phyloP scores from a whole-genome alignment of 345 rosid genomes.

The Lepidium africanum region DNA sequence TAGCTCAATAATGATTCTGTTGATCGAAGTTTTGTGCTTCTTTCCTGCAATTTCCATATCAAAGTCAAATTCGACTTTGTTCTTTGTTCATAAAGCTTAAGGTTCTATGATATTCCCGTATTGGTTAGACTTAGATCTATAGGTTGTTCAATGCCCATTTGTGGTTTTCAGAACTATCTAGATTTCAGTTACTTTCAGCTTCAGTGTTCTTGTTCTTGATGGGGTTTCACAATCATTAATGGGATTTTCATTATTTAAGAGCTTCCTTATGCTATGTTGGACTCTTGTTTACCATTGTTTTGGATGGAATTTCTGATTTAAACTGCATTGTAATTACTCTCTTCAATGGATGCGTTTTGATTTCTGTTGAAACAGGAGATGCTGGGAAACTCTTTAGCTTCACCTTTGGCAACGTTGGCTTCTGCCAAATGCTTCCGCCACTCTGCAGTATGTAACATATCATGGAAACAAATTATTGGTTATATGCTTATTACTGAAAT shows the following conservation, averaged over 20 bases:
- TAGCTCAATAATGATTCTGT: background rate
- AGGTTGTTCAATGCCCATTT: constrained; percentile 4
- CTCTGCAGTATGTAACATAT: constrained; percentile 29
- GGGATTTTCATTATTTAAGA: background rate
- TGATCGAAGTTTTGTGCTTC: background rate
- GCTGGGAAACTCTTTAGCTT: constrained; percentile 51
- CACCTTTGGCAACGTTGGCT: constrained; percentile 40
- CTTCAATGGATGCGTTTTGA: background rate
- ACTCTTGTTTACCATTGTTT: background rate
- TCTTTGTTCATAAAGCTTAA: background rate
- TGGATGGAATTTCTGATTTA: background rate
- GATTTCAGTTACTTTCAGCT: background rate
- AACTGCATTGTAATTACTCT: background rate
- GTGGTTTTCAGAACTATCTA: background rate
- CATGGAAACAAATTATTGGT: background rate
- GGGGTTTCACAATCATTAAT: background rate
- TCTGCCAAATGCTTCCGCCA: constrained; percentile 8
- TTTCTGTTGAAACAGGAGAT: constrained; percentile 36
- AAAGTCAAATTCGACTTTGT: background rate
- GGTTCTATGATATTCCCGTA: background rate
- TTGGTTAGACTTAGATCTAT: background rate
- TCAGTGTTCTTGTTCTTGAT: background rate
- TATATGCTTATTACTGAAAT: background rate
- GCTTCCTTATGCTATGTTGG: background rate
- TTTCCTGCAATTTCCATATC: background rate